A percentile compares a stretch with the other conserved stretches of the same genome.
These are phyloP conservation scores for Fusarium sublunatum DNA, from an alignment of 2,329 filamentous ascomycete genomes.

Conservation along the genomic window DNA sequence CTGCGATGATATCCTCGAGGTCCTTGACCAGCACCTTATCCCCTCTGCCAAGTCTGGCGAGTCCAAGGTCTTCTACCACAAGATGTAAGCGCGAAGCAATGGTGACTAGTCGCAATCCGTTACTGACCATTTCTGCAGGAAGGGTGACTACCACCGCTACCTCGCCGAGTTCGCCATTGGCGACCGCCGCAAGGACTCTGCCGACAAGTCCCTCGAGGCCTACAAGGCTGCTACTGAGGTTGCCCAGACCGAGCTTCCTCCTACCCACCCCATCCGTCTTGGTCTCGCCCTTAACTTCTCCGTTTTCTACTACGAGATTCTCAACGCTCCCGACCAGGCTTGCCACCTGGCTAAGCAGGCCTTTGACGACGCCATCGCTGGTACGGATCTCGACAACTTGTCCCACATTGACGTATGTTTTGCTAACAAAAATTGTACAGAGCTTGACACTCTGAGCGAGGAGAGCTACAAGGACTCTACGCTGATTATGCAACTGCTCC, in stretches of 20 bases:
- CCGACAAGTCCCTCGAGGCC: constrained; percentile 89
- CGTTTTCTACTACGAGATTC: constrained; percentile 99
- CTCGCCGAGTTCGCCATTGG: constrained; percentile 92
- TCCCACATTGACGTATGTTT: background rate
- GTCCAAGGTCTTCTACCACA: constrained; percentile 99
- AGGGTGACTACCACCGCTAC: constrained; percentile 97
- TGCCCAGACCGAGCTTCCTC: constrained; percentile 95
- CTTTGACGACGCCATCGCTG: constrained; percentile 97
- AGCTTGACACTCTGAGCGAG: constrained; percentile 96
- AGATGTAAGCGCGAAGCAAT: constrained; percentile 83
- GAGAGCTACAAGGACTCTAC: constrained; percentile 99
- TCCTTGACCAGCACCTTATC: constrained; percentile 92
- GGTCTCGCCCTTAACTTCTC: constrained; percentile 99
- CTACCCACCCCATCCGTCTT: constrained; percentile 97
- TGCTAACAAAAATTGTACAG: constrained; percentile 56
- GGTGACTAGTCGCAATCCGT: constrained; percentile 80
- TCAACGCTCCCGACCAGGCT: constrained; percentile 97
- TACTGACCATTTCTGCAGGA: constrained; percentile 67
- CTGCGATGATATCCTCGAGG: constrained; percentile 97
- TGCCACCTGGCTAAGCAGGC: constrained; percentile 99
- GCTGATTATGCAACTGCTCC: constrained; percentile 97
- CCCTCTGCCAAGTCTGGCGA: constrained; percentile 96
- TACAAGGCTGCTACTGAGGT: constrained; percentile 99
- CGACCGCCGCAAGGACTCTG: constrained; percentile 90
- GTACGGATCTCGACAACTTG: constrained; percentile 39